Conservation (phyloP, 345 rosid species). For the Eucalyptus cloeziana region DNA sequence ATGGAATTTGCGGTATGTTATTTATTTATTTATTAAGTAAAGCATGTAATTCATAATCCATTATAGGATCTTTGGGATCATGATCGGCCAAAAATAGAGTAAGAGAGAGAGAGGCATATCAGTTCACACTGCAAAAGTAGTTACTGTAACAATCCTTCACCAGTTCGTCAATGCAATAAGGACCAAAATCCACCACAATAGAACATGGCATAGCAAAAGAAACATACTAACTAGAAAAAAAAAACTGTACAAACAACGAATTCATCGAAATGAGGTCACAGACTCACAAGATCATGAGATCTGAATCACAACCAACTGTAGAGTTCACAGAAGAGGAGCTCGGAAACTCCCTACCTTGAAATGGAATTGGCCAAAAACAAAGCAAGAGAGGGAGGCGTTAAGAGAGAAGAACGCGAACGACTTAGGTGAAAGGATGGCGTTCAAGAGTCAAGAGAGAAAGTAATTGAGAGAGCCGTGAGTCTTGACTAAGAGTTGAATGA, state of each 20-base stretch:
- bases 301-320: neutral
- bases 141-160: neutral
- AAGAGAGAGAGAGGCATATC: neutral
- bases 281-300: conserved; percentile 28
- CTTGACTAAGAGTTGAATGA: too few relatives aligned
- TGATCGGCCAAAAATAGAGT: too few relatives aligned
- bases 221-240: neutral
- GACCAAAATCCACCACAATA: neutral
- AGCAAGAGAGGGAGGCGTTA: too few relatives aligned
- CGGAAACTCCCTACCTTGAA: neutral
- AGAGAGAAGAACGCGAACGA: too few relatives aligned
- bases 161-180: neutral
- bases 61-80: too few relatives aligned
- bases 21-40: too few relatives aligned
- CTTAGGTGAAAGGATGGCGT: too few relatives aligned
- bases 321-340: neutral
- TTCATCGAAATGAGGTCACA: neutral
- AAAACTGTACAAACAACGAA: neutral
- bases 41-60: too few relatives aligned
- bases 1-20: too few relatives aligned
- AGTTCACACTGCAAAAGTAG: neutral
- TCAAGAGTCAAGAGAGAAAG: too few relatives aligned
- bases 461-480: too few relatives aligned
- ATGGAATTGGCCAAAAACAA: neutral
- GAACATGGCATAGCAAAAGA: neutral